Evolutionary conservation across 345 rosid genomes (phyloP).

Genomic region (Corchorus capsularis): DNA sequence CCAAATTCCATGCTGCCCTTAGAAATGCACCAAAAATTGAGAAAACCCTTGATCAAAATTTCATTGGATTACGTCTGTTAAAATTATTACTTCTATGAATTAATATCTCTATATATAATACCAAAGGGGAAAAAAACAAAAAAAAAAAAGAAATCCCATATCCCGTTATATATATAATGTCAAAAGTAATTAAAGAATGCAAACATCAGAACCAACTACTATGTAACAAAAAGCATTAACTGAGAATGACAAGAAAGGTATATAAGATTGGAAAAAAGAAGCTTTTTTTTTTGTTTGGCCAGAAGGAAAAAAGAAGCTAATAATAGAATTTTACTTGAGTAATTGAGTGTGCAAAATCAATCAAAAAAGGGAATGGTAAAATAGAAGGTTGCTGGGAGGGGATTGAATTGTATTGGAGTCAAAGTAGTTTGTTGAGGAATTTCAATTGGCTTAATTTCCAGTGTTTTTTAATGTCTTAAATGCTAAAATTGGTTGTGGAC

Average conservation of each 20-base stretch:
- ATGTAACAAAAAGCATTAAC: slow-evolving; percentile 25
- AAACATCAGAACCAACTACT: slow-evolving; percentile 33
- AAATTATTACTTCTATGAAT: too few species aligned
- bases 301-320: not conserved
- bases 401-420: not conserved
- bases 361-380: not conserved
- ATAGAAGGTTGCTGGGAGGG: not conserved
- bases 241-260: slow-evolving; percentile 19
- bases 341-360: not conserved
- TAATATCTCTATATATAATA: too few species aligned
- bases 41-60: too few species aligned
- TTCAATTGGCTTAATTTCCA: not conserved
- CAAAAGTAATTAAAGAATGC: slow-evolving; percentile 5
- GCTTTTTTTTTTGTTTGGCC: too few species aligned
- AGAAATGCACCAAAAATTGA: too few species aligned
- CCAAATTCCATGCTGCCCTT: not conserved
- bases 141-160: not conserved
- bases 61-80: too few species aligned
- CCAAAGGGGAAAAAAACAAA: too few species aligned
- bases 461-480: not conserved
- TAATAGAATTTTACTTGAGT: not conserved
- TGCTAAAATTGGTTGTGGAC: slow-evolving; percentile 19
- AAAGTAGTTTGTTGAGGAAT: slow-evolving; percentile 33
- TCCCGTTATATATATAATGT: not conserved
- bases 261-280: not conserved